phyloP scores from a whole-genome alignment of 768 basidiomycete species.

The Fistulinella prunicolor region DNA sequence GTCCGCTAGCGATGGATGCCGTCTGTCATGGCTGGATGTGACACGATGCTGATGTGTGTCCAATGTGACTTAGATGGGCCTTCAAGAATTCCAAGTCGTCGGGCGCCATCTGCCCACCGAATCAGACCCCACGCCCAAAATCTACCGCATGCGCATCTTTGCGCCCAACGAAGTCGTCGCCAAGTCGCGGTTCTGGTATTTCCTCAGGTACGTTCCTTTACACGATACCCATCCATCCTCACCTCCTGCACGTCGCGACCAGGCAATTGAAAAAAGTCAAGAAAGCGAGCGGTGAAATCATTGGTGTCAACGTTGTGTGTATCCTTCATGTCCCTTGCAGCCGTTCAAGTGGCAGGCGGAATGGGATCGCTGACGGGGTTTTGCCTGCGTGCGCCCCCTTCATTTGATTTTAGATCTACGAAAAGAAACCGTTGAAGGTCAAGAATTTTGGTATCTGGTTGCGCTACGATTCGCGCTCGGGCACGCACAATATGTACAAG shows the following conservation, averaged over 20 bases:
- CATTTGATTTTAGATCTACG: conserved; percentile 71
- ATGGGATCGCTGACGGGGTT: conserved; percentile 54
- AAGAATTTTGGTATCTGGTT: conserved; percentile 99
- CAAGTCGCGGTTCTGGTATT: conserved; percentile 99
- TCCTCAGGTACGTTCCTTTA: conserved; percentile 65
- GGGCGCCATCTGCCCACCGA: conserved; percentile 97
- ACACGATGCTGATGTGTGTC: conserved; percentile 7
- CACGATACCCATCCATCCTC: too few species aligned
- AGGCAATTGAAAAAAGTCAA: conserved; percentile 99
- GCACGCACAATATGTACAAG: conserved; percentile 99
- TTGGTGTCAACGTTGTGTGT: conserved; percentile 96
- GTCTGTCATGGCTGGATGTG: conserved; percentile 15
- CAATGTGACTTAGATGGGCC: conserved; percentile 52
- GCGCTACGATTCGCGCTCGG: conserved; percentile 98
- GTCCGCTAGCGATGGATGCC: conserved; percentile 39
- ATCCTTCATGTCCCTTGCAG: conserved; percentile 48
- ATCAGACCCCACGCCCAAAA: conserved; percentile 91
- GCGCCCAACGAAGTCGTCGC: conserved; percentile 98
- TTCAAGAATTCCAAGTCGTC: conserved; percentile 94
- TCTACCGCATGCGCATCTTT: conserved; percentile 99
- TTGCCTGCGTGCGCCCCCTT: conserved; percentile 15
- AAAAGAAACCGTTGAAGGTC: conserved; percentile 96
- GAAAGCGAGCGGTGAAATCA: conserved; percentile 98
- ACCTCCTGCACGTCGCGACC: not conserved
- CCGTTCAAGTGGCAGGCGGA: conserved; percentile 89